Conservation (phyloP, 2,329 filamentous ascomycete genomes). For the Raffaelea albimanens region DNA sequence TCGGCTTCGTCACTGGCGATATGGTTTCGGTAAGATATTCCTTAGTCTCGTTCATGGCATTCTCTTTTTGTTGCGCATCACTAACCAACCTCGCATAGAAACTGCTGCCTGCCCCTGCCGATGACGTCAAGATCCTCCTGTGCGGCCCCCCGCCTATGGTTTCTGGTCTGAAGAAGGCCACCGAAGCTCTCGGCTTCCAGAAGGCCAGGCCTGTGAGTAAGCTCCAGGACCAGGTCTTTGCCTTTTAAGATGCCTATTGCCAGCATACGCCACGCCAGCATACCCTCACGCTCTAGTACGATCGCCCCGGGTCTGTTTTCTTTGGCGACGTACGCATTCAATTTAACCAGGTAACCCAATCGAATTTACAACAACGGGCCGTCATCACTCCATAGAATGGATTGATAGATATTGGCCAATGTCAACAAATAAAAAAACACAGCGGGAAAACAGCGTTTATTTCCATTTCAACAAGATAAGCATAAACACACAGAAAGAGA, state of each 20-base stretch:
- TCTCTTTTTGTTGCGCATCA: no score
- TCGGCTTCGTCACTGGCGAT: conserved; percentile 89
- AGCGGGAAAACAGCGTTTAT: not conserved
- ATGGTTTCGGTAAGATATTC: conserved; percentile 63
- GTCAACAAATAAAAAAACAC: not conserved
- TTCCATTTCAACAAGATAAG: no score
- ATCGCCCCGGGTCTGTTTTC: no score
- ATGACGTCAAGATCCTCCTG: conserved; percentile 85
- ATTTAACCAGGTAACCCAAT: no score
- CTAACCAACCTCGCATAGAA: conserved; percentile 35
- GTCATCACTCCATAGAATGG: no score
- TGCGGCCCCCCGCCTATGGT: conserved; percentile 97
- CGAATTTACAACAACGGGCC: no score
- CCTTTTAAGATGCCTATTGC: conserved; percentile 48
- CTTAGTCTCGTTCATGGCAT: not conserved
- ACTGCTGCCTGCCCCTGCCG: conserved; percentile 70
- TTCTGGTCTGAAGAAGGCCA: conserved; percentile 91
- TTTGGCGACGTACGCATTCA: no score
- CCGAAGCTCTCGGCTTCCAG: conserved; percentile 78
- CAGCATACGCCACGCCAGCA: not conserved
- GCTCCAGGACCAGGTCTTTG: conserved; percentile 95
- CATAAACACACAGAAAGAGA: not conserved
- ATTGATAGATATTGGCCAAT: no score
- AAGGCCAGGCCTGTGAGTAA: conserved; percentile 95
- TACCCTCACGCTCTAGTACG: no score